Evolutionary conservation across 192 early-diverging fungal genomes (phyloP).

Genomic region (Geranomyces variabilis): DNA sequence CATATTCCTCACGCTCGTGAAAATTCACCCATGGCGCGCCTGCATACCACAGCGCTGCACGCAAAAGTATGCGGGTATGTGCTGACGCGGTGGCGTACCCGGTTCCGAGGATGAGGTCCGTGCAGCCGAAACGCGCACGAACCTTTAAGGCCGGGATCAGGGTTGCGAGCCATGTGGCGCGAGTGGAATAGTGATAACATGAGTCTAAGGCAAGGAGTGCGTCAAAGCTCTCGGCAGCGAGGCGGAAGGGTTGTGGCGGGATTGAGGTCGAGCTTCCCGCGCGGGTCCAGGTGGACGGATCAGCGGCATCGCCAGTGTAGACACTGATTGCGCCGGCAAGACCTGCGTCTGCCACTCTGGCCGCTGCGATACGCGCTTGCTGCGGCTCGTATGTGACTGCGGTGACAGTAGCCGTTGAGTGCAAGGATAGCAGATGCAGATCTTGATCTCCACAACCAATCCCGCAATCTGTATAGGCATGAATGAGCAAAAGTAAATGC

Average conservation of each 20-base stretch:
- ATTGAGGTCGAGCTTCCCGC: background rate
- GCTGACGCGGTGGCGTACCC: background rate
- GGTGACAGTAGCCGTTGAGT: constrained; percentile 19
- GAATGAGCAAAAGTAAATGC: background rate
- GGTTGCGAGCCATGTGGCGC: constrained; percentile 26
- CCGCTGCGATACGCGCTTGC: constrained; percentile 34
- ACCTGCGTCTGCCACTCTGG: constrained; percentile 12
- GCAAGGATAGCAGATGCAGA: constrained; percentile 17
- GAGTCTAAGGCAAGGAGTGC: constrained; percentile 38
- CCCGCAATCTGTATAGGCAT: constrained; percentile 37
- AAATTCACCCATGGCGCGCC: constrained; percentile 42
- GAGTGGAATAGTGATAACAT: constrained; percentile 44
- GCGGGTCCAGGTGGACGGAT: constrained; percentile 24
- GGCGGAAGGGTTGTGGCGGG: background rate
- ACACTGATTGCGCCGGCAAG: constrained; percentile 3
- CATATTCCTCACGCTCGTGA: constrained; percentile 22
- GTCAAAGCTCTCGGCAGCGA: constrained; percentile 29
- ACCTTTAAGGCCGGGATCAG: background rate
- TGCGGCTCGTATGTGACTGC: constrained; percentile 38
- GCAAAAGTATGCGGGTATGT: constrained; percentile 5
- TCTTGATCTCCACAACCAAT: constrained; percentile 49
- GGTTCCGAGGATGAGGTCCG: constrained; percentile 40
- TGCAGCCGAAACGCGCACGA: constrained; percentile 21
- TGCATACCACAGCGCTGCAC: constrained; percentile 9
- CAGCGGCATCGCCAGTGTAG: constrained; percentile 35